Base-by-base conservation (phyloP, 495 filamentous ascomycete genomes). In the Saxophila tyrrhenica region DNA sequence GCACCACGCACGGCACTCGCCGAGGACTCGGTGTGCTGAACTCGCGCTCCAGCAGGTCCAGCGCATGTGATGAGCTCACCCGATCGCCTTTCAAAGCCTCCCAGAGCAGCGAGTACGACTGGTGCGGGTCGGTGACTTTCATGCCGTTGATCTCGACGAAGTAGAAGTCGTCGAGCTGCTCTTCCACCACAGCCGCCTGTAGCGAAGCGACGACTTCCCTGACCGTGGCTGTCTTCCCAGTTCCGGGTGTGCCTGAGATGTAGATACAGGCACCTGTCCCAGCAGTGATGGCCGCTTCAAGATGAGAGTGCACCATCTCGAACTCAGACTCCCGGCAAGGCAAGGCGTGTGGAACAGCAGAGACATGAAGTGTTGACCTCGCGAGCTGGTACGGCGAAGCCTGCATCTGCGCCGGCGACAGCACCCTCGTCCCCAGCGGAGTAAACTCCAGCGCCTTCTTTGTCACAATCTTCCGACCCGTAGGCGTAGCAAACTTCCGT, bases 91-190 rank as follows among this genome's bases (percentile, higher is more conserved):
- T 89, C 60, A 99, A 70, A 0, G 91, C 92, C 72, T 99, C 89
- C 92, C 94, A 99, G 5, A 99, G 80, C 11, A 97, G 72, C 3
- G 87, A 84, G 69, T 99, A 99, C 0, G 91, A 86, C 66, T 99
- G 94, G 65, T 97, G 89, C 0, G 94, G 92, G 67, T 99, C 94
- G 0, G 94, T 92, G 62, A 97, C 86, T 74, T 96, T 97, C 94
- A 99, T 97, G 48, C 94, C 94, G 69, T 99, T 99, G 70, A 99
- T 97, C 69, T 99, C 94, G 58, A 97, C 90, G 59, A 97, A 99
- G 59, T 95, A 94, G 66, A 99, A 99, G 67, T 99, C 94, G 61
- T 97, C 94, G 50, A 99, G 80, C 69, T 97, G 90, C 65, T 99
- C 94, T 11, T 82, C 80, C 25, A 78, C 75, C 3, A 97, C 92